Evolutionary conservation across 2,329 filamentous ascomycete species (phyloP).

Genomic region (Paraphoma sp.): DNA sequence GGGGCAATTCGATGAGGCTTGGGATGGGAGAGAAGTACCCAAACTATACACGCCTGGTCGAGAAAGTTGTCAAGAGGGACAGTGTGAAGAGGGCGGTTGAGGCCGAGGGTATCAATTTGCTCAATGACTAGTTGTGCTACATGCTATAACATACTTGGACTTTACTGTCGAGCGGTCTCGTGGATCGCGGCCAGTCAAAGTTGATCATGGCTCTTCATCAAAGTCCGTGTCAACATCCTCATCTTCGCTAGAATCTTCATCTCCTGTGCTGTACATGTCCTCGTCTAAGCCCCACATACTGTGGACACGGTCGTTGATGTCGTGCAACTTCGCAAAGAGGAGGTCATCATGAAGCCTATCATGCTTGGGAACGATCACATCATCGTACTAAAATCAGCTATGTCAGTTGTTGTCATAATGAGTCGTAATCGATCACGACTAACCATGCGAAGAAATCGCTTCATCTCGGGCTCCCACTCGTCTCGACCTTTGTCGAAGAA

Average conservation of each 20-base stretch:
- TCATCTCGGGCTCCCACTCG: no score
- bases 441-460: no score
- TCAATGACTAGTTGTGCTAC: slow-evolving; percentile 7
- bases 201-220: no score
- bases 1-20: slow-evolving; percentile 18
- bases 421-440: no score
- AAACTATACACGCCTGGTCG: slow-evolving; percentile 17
- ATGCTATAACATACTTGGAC: neutral
- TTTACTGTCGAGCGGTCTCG: neutral
- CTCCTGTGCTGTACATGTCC: neutral
- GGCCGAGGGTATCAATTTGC: slow-evolving; percentile 11
- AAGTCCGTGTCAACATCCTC: neutral
- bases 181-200: no score
- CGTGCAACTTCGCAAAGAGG: no score
- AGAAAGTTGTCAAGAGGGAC: slow-evolving; percentile 14
- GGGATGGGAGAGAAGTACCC: slow-evolving; percentile 22
- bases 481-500: no score
- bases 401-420: no score
- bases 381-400: no score
- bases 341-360: no score
- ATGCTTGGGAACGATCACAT: no score
- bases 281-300: neutral
- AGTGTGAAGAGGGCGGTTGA: slow-evolving; percentile 12
- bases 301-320: no score
- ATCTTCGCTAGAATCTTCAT: neutral